These are phyloP conservation scores for Chaetomiaceae sp. DNA, from an alignment of 2,329 filamentous ascomycete species.

Conservation along the genomic window DNA sequence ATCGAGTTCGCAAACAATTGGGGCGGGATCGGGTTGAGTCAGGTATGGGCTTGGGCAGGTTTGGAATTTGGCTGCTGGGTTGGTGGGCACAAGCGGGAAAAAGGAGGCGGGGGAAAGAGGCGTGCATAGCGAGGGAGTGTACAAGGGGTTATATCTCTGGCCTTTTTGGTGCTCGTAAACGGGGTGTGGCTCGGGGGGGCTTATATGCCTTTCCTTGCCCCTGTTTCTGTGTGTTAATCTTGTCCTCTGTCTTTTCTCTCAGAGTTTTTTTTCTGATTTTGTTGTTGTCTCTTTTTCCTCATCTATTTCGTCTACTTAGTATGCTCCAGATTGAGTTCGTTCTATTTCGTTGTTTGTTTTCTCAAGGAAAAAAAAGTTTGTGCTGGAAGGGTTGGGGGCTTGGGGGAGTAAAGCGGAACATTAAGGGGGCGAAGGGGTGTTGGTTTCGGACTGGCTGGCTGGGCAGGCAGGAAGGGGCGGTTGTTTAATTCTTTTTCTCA, in stretches of 20 bases:
- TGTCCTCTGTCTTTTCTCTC: slow-evolving; percentile 17
- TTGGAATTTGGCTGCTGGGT: slow-evolving; percentile 9
- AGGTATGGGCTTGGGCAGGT: slow-evolving; percentile 11
- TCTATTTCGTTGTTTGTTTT: slow-evolving; percentile 22
- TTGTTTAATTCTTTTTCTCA: slow-evolving; percentile 16
- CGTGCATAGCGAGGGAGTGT: slow-evolving; percentile 27
- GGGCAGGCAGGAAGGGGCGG: no score
- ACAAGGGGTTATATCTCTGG: slow-evolving; percentile 21
- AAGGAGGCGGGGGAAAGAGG: slow-evolving; percentile 14
- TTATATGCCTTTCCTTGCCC: slow-evolving; percentile 17
- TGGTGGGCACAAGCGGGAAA: slow-evolving; percentile 19
- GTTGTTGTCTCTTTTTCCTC: slow-evolving; percentile 21
- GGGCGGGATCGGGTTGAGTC: slow-evolving; percentile 10
- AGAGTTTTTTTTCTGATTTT: slow-evolving; percentile 2
- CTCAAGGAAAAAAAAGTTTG: slow-evolving; percentile 20
- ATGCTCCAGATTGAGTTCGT: slow-evolving; percentile 19
- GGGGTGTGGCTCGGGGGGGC: slow-evolving; percentile 32
- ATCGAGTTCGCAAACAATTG: slow-evolving; percentile 16
- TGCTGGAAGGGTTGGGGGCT: slow-evolving; percentile 19
- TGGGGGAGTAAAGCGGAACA: slow-evolving; percentile 23
- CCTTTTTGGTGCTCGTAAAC: slow-evolving; percentile 23
- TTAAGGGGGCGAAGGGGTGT: slow-evolving; percentile 26
- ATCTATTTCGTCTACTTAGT: slow-evolving; percentile 8
- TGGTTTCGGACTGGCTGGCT: slow-evolving; percentile 21
- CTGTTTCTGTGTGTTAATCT: slow-evolving; percentile 30